Conservation (phyloP, 75 land plant species). For the Chamaecyparis obtusa region DNA sequence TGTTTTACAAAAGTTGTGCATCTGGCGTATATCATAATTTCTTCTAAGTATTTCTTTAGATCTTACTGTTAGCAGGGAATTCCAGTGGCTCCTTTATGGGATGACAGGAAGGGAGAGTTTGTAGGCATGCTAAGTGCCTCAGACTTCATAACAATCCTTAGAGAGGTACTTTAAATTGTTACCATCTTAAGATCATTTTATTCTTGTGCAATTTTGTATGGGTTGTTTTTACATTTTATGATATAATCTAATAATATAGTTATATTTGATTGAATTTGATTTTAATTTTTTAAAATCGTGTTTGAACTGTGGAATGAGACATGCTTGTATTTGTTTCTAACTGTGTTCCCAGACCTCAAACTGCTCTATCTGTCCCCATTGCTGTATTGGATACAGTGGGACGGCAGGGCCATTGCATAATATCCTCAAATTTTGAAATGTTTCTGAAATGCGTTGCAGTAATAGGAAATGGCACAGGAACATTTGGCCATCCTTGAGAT, state of each 20-base stretch:
- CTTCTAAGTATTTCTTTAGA: neutral
- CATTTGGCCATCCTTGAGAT: too few species aligned
- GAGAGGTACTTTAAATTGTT: constrained; percentile 47
- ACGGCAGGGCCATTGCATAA: too few species aligned
- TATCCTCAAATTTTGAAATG: too few species aligned
- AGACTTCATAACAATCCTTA: constrained; percentile 83
- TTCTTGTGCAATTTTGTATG: neutral
- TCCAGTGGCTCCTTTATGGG: constrained; percentile 90
- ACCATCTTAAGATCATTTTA: neutral
- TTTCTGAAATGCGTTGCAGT: too few species aligned
- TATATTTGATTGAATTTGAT: neutral
- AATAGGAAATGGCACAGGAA: too few species aligned
- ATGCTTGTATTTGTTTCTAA: neutral
- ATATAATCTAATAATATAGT: neutral
- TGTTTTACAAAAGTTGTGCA: neutral
- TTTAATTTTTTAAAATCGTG: neutral
- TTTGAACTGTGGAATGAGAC: neutral
- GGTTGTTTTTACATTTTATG: neutral
- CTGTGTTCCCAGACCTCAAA: too few species aligned
- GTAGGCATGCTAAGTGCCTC: constrained; percentile 88
- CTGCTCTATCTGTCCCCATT: too few species aligned
- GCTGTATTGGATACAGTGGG: too few species aligned
- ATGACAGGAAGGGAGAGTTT: constrained; percentile 62
- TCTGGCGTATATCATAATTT: neutral
- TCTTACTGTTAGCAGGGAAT: constrained; percentile 61